Base-by-base conservation (phyloP, 257 asterid species). In the Ajuga chamaepitys region DNA sequence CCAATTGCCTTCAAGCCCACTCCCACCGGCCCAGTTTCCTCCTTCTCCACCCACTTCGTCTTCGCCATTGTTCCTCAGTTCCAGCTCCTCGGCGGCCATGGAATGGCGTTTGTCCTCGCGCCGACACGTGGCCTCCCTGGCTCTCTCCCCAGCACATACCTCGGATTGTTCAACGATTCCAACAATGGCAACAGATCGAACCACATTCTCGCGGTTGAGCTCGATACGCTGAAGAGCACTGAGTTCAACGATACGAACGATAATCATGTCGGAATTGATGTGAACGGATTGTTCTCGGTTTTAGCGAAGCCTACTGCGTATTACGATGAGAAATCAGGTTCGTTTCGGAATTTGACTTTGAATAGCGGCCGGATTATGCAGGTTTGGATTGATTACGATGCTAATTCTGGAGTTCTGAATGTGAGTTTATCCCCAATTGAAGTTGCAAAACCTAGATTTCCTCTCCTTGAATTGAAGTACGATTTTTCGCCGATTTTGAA, bases 201-300 rank as follows among this genome's bases (percentile, higher is more conserved):
- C 41, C 88, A 85, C 48, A 72, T 88, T 0, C 52, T 85, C 4
- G 90, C 88, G 0, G 81, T 88, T 9, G 96, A 88, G 64, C 77
- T 85, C 18, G 95, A 88, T 26, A 83, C 94, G 9, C 32, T 81
- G 40, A 73, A 47, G 56, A 83, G 76, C 63, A 0, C 30, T 0
- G 91, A 81, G 26, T 78, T 82, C 13, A 22, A 38, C 6, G 91
- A 88, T 59, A 80, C 58, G 1, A 35, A 85, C 50, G 82, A 72
- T 16, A 85, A 88, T 45, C 94, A 85, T 45, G 86, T 82, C 14
- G 93, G 91, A 0, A 64, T 88, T 51, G 91, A 88, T 37, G 42
- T 88, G 47, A 81, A 80, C 35, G 61, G 75, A 4, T 5, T 88
- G 70, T 10, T 17, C 0, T 88, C 95, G 2, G 44, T 3, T 1